A percentile compares a stretch with the other conserved stretches of the same genome.
Conservation (phyloP, 805 yeast species). For the Kuraishia cidri region DNA sequence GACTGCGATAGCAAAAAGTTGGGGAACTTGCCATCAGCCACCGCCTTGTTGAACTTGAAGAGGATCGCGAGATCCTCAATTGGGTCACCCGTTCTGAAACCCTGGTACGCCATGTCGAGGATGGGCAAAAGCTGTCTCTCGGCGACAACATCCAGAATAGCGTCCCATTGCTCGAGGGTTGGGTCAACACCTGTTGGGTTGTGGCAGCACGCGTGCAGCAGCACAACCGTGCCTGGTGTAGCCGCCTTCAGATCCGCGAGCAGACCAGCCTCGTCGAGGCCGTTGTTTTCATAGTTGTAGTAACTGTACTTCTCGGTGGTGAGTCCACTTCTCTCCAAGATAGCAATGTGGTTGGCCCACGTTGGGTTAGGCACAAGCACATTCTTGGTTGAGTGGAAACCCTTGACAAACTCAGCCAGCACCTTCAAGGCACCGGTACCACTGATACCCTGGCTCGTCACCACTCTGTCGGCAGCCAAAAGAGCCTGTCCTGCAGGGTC, state of each 20-base stretch:
- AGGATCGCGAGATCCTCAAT: slow-evolving; percentile 53
- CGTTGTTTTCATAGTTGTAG: slow-evolving; percentile 54
- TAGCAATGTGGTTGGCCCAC: slow-evolving; percentile 90
- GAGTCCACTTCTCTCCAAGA: slow-evolving; percentile 68
- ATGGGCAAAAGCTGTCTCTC: slow-evolving; percentile 62
- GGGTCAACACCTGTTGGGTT: slow-evolving; percentile 97
- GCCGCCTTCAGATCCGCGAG: slow-evolving; percentile 46
- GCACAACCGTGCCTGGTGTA: slow-evolving; percentile 52
- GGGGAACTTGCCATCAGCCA: slow-evolving; percentile 37
- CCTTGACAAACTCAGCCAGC: slow-evolving; percentile 65
- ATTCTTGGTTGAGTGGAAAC: slow-evolving; percentile 45
- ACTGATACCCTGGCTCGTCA: slow-evolving; percentile 81
- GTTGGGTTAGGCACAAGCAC: slow-evolving; percentile 81
- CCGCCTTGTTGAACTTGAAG: slow-evolving; percentile 28
- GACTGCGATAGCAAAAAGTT: slow-evolving; percentile 73
- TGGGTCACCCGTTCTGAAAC: slow-evolving; percentile 82
- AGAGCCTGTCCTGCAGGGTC: slow-evolving; percentile 48
- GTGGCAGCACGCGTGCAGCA: slow-evolving; percentile 93
- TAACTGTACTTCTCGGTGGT: slow-evolving; percentile 56
- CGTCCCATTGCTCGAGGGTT: slow-evolving; percentile 69
- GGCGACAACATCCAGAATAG: slow-evolving; percentile 56
- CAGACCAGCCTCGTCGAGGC: slow-evolving; percentile 58
- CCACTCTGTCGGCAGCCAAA: slow-evolving; percentile 53
- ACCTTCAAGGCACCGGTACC: slow-evolving; percentile 95
- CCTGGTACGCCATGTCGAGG: slow-evolving; percentile 94